A percentile compares a stretch with the other conserved stretches of the same genome.
Evolutionary conservation across 129 eudicot species (phyloP).

Genomic region (Kitagawia praeruptora): DNA sequence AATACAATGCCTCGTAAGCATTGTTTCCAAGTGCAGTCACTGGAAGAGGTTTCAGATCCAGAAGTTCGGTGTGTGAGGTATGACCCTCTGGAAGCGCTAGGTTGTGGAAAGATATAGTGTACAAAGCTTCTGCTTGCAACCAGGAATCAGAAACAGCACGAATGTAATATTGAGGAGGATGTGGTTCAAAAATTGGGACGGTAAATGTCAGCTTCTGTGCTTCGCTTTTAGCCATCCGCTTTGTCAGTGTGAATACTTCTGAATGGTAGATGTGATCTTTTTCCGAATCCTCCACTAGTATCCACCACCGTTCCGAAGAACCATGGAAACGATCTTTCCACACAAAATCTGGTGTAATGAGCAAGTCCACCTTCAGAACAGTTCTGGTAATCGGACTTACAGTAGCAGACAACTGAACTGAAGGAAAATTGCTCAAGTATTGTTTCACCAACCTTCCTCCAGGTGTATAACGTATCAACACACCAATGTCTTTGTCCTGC

Average conservation of each 20-base stretch:
- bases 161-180: too few relatives aligned
- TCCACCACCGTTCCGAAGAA: slow-evolving; percentile 94
- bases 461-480: slow-evolving; percentile 83
- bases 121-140: too few relatives aligned
- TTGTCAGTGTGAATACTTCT: too few relatives aligned
- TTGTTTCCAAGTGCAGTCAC: slow-evolving; percentile 87
- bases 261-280: too few relatives aligned
- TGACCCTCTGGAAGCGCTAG: too few relatives aligned
- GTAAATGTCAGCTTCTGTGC: too few relatives aligned
- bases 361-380: slow-evolving; percentile 92
- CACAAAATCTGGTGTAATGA: slow-evolving; percentile 69
- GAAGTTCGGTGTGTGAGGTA: slow-evolving; percentile 91
- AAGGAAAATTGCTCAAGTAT: slow-evolving; percentile 80
- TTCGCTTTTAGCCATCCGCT: too few relatives aligned
- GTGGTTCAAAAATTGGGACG: too few relatives aligned
- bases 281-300: slow-evolving; percentile 95
- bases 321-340: slow-evolving; percentile 99
- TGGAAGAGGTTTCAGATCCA: slow-evolving; percentile 96
- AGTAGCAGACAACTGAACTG: slow-evolving; percentile 81
- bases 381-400: slow-evolving; percentile 99
- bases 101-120: too few relatives aligned
- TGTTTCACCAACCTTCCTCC: slow-evolving; percentile 96
- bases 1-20: slow-evolving; percentile 72
- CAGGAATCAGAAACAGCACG: too few relatives aligned
- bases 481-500: slow-evolving; percentile 95